A percentile compares a stretch with the other conserved stretches of the same genome.
phyloP scores from a whole-genome alignment of 176 grass and related monocot genomes.

The Paspalum notatum region DNA sequence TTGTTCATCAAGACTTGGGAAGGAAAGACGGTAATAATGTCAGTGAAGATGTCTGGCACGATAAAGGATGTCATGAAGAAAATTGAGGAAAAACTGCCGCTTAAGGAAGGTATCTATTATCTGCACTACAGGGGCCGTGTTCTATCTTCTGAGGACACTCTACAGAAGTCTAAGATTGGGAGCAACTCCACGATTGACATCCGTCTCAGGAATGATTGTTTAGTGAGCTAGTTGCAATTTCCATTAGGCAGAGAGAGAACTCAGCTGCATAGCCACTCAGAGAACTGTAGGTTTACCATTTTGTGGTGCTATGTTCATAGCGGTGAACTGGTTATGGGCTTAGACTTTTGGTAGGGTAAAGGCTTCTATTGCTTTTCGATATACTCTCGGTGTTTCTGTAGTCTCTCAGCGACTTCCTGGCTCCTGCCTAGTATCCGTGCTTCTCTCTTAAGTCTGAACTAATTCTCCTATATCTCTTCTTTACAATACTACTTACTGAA shows the following conservation, averaged over 20 bases:
- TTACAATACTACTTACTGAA: too few species aligned
- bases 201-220: slow-evolving; percentile 10
- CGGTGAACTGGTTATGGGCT: neutral
- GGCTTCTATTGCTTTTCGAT: neutral
- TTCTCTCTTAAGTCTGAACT: too few species aligned
- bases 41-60: neutral
- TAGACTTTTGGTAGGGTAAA: neutral
- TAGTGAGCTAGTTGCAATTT: too few species aligned
- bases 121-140: slow-evolving; percentile 40
- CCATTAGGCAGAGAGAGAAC: too few species aligned
- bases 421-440: too few species aligned
- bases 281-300: neutral
- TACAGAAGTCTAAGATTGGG: slow-evolving; percentile 9
- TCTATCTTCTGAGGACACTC: slow-evolving; percentile 19
- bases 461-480: too few species aligned
- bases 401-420: too few species aligned
- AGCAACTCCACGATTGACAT: slow-evolving; percentile 22
- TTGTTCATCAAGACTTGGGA: slow-evolving; percentile 45
- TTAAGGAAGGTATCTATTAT: slow-evolving; percentile 17
- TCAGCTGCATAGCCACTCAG: neutral
- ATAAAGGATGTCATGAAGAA: slow-evolving; percentile 16
- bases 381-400: too few species aligned
- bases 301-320: neutral
- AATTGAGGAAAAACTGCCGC: neutral
- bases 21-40: slow-evolving; percentile 39